Conservation (phyloP, 306 rosid genomes). For the Vigna reflexopilosa region DNA sequence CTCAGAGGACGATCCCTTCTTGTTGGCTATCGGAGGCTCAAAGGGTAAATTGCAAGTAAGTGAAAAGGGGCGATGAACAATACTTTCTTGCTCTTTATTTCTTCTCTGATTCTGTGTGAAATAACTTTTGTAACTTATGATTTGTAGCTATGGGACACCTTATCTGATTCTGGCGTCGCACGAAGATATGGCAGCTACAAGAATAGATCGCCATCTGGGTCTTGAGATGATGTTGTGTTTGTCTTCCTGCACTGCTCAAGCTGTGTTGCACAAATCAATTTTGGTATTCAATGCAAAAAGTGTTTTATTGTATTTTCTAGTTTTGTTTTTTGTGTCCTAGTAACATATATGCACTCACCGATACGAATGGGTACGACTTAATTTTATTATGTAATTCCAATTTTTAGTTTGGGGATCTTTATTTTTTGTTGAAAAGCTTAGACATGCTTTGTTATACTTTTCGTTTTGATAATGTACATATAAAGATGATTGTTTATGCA, state of each 20-base stretch:
- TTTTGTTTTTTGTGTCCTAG: not conserved
- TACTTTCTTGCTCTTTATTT: conserved; percentile 10
- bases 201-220: conserved; percentile 42
- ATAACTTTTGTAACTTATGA: conserved; percentile 27
- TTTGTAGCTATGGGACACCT: conserved; percentile 78
- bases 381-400: not conserved
- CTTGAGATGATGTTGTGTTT: conserved; percentile 39
- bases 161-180: conserved; percentile 59
- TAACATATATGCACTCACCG: not conserved
- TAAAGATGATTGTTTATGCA: not conserved
- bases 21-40: conserved; percentile 91
- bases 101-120: conserved; percentile 12
- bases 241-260: not conserved
- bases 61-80: conserved; percentile 14
- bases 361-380: not conserved
- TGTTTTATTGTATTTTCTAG: not conserved
- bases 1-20: conserved; percentile 81
- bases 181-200: conserved; percentile 59
- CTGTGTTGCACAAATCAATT: not conserved
- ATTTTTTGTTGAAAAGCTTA: not conserved
- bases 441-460: not conserved
- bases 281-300: not conserved
- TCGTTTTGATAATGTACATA: not conserved
- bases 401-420: not conserved
- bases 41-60: conserved; percentile 81